Evolutionary conservation across 2,329 filamentous ascomycete genomes (phyloP).

Genomic region (Colletotrichum echinochloae): DNA sequence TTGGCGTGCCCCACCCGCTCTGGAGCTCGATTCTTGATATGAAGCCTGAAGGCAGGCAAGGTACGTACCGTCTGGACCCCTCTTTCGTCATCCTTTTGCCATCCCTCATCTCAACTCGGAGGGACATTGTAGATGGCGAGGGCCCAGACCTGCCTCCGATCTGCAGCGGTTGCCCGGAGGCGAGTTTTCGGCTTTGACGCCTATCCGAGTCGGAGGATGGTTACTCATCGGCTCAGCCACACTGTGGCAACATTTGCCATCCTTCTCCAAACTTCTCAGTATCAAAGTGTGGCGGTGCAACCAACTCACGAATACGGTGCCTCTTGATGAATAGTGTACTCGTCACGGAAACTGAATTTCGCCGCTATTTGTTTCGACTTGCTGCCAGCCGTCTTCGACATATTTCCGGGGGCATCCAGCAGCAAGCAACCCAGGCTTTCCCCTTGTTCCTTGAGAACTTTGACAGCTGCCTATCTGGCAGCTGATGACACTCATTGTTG

Average conservation of each 20-base stretch:
- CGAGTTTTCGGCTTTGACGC: background rate
- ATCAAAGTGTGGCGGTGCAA: background rate
- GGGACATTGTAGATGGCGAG: background rate
- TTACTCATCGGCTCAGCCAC: background rate
- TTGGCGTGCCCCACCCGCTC: conserved; percentile 22
- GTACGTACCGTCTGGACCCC: conserved; percentile 15
- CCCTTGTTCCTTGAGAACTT: background rate
- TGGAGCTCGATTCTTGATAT: conserved; percentile 16
- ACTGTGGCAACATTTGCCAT: background rate
- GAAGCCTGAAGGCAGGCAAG: background rate
- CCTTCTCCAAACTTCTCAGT: background rate
- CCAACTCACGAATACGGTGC: background rate
- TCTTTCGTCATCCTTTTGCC: conserved; percentile 29
- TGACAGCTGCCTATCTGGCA: background rate
- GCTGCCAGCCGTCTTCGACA: background rate
- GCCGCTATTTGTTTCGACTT: background rate
- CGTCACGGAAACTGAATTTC: background rate
- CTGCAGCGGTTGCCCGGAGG: conserved; percentile 6
- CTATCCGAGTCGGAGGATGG: background rate
- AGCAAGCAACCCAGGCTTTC: background rate
- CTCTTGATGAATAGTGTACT: background rate
- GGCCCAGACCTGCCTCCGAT: conserved; percentile 22
- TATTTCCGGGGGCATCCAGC: background rate
- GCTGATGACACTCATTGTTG: background rate
- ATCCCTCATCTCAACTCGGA: conserved; percentile 1